Conservation (phyloP, 148 eudicot genomes). For the Limonium bicolor region DNA sequence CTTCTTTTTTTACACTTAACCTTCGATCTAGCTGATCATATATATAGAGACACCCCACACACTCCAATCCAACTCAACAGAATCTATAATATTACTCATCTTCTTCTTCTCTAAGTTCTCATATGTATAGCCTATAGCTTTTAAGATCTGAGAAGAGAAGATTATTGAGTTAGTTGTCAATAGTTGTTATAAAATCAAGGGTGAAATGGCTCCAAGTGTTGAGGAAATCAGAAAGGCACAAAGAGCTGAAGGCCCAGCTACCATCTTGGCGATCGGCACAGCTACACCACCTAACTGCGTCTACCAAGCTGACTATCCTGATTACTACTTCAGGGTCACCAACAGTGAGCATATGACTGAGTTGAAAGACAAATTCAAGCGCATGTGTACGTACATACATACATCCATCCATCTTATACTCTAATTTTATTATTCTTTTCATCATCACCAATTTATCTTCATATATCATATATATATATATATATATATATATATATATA, state of each 20-base stretch:
- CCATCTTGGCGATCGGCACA: constrained; percentile 13
- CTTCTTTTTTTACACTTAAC: too few species aligned
- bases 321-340: constrained; percentile 14
- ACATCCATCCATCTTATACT: too few species aligned
- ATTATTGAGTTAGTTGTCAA: too few species aligned
- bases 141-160: too few species aligned
- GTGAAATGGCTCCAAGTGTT: constrained; percentile 1
- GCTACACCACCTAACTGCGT: constrained; percentile 13
- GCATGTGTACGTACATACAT: constrained; percentile 9
- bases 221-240: constrained; percentile 14
- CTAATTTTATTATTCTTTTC: neutral
- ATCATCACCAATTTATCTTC: neutral
- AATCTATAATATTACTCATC: too few species aligned
- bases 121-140: too few species aligned
- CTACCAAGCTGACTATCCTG: constrained; percentile 13
- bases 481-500: neutral
- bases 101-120: too few species aligned
- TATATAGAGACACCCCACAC: too few species aligned
- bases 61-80: too few species aligned
- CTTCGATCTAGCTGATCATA: too few species aligned
- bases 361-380: constrained; percentile 13
- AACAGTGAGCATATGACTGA: constrained; percentile 18
- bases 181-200: constrained; percentile 29
- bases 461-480: neutral
- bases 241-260: constrained; percentile 12